Base-by-base conservation (phyloP, 2,329 filamentous ascomycete genomes). In the Pyrenophora seminiperda region DNA sequence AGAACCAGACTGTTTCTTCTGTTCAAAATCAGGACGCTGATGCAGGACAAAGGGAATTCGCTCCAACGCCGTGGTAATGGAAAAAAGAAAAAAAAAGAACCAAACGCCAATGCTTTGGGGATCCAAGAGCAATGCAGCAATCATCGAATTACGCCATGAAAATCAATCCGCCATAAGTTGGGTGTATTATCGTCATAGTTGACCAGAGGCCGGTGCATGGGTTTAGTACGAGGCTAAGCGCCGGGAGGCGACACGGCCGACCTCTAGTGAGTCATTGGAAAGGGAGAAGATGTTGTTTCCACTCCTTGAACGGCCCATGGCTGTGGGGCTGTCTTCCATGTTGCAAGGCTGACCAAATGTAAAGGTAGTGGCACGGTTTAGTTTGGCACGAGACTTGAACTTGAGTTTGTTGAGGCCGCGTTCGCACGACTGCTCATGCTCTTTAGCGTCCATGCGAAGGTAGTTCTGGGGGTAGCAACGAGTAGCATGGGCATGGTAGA, bases 391-490 rank as follows among this genome's bases (percentile, higher is more conserved):
- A 31, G 48, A 51, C 48, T 71, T 94, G 88, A 51, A 51, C 75
- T 95, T 93, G 65, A 99, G 85, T 71, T 91, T 92, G 66, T 91
- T 91, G 80, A 99, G 87, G 66, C 96, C 93, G 63, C 91, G 89
- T 78, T 99, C 94, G 72, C 94, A 97, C 34, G 92, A 94, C 66
- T 86, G 87, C 64, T 91, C 89, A 75, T 99, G 92, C 71, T 93
- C 90, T 70, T 93, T 89, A 59, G 89, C 90, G 59, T 87, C 89
- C 94, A 99, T 99, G 75, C 94, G 91, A 51, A 99, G 90, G 70
- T 99, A 99, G 70, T 93, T 91, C 66, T 96, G 92, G 17, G 94
- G 94, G 65, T 87, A 94, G 79, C 94, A 99, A 54, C 92, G 86
- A 38, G 82, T 77, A 43, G 86, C 86, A 72, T 96, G 86, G 58